Evolutionary conservation across 805 yeast genomes (phyloP), one percentile per base, ranked within the genome.

Genomic region (Schwanniomyces yamadae): DNA sequence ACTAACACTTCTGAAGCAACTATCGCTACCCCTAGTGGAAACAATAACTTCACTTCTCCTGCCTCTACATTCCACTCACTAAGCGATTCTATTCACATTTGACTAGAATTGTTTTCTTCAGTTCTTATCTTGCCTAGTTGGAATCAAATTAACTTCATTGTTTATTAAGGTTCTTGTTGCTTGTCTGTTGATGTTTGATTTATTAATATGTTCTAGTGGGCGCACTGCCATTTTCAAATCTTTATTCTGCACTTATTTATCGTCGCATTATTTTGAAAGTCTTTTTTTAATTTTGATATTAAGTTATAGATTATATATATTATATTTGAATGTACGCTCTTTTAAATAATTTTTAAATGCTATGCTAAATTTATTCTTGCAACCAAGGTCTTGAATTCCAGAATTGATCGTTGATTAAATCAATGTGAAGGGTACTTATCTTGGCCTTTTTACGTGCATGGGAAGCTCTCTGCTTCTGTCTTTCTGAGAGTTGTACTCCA

Each of bases 341-440:
- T 8, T 15, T 16, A 14, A 13, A 7, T 25, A 14, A 6, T 25
- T 25, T 12, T 6, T 8, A 13, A 25, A 2, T 31, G 18, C 21
- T 13, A 21, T n/a, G 11, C 22, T 12, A 24, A 13, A 22, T 21
- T 37, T 31, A 41, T 23, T 45, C 44, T n/a, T 28, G 36, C 9
- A 57, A 32, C 59, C 60, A 63, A 5, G 77, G 74, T 34, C 80
- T 60, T 3, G 55, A 46, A 3, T 46, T 39, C 93, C 93, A 84
- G 48, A 84, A 84, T 4, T 50, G 63, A 32, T 80, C 85, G 19
- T 73, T 71, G 8, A 84, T 80, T 20, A 84, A 60, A 52, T 85
- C 93, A 18, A 68, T 64, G 46, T 84, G 88, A 38, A 66, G 53
- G 16, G 55, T 51, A 5, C 45, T 48, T 1, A 84, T 64, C 10